Evolutionary conservation across 1,284 basidiomycete species (phyloP), one percentile per base, ranked within the genome.

Genomic region (Marasmius oreades): DNA sequence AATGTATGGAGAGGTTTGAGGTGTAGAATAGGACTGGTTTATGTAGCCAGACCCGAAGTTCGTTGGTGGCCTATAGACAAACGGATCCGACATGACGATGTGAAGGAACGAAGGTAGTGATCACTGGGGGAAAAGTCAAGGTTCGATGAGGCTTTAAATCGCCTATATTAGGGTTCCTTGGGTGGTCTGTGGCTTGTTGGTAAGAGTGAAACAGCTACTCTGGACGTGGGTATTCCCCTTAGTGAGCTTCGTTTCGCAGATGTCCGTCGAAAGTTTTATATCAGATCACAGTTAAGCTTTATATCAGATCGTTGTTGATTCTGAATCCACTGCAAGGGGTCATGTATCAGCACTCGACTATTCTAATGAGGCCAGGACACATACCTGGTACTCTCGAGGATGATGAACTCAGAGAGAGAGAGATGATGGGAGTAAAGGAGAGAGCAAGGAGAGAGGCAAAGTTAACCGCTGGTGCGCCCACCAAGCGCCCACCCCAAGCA

Each of bases 81-180:
- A 78, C 55, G 77, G 75, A 14, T 51, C 65, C 31, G 74, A 69
- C 77, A 78, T 78, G 33, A 51, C 64, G 26, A 51, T 51, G 11
- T 23, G 4, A 23, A 20, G 26, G n/a, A 36, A 10, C 33, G 47
- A 26, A 20, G 26, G 46, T 11, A 31, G 4, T 12, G 26, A n/a
- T 16, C 33, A n/a, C 36, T 34, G 39, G 26, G 34, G 11, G 33
- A 20, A 14, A 22, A 36, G 20, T 11, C n/a, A 10, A 23, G 4
- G 20, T 23, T 20, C 22, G 20, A 23, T 12, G 44, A 23, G 20
- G 44, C 20, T 45, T 12, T 12, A 23, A 12, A 23, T 45, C 16
- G 20, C n/a, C 39, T 45, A 11, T 20, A 12, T 24, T 14, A 11
- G 20, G 10, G 20, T 5, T 18, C 5, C 20, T 45, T 11, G 22